Conservation (phyloP, 495 filamentous ascomycete genomes). For the Cetradonia linearis region DNA sequence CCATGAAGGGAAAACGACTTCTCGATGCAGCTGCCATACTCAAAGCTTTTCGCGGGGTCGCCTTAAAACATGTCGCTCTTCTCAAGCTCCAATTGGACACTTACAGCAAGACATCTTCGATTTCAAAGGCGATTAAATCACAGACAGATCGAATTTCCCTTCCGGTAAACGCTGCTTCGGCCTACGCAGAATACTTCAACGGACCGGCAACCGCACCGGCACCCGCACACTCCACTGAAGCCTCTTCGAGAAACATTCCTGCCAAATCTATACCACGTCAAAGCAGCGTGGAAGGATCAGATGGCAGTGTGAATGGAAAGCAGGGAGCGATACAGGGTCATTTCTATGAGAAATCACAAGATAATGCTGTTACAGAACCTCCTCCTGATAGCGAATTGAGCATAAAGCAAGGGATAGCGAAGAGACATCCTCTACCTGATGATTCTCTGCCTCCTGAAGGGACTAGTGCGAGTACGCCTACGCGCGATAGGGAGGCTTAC, state of each 20-base stretch:
- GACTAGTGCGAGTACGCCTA: constrained; percentile 8
- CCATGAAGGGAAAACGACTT: constrained; percentile 60
- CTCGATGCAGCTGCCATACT: constrained; percentile 71
- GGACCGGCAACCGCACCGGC: constrained; percentile 31
- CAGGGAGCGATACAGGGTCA: constrained; percentile 38
- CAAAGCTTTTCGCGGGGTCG: constrained; percentile 66
- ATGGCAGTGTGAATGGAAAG: constrained; percentile 8
- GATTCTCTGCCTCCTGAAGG: constrained; percentile 33
- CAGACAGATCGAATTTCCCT: constrained; percentile 54
- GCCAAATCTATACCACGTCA: constrained; percentile 12
- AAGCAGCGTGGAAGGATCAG: constrained; percentile 5
- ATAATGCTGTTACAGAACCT: constrained; percentile 26
- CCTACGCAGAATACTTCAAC: constrained; percentile 46
- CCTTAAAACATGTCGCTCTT: constrained; percentile 67
- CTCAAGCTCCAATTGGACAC: constrained; percentile 67
- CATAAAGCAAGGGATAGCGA: constrained; percentile 35
- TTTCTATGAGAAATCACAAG: constrained; percentile 31
- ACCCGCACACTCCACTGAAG: constrained; percentile 25
- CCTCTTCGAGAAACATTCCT: constrained; percentile 22
- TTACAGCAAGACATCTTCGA: constrained; percentile 65
- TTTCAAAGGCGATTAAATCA: constrained; percentile 55
- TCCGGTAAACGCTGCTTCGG: constrained; percentile 53
- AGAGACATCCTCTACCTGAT: constrained; percentile 34
- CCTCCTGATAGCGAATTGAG: constrained; percentile 28
- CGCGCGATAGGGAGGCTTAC: constrained; percentile 23